Conservation (phyloP, 768 basidiomycete species). For the Sarcodon sp. region DNA sequence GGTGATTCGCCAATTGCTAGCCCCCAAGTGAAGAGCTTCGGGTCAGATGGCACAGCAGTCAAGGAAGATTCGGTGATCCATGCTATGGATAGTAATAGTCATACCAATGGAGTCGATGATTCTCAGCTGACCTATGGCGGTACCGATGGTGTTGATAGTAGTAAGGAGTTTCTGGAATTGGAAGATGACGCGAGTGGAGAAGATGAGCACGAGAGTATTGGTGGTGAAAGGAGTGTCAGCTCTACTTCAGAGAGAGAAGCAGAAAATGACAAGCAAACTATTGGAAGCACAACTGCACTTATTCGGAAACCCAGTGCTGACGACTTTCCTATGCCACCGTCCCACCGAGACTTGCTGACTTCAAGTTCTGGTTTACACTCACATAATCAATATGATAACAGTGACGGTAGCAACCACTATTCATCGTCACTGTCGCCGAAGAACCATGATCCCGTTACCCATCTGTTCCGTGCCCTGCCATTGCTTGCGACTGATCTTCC, state of each 20-base stretch:
- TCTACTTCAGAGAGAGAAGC: conserved; percentile 20
- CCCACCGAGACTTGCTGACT: conserved; percentile 3
- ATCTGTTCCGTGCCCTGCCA: conserved; percentile 58
- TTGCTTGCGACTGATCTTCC: conserved; percentile 62
- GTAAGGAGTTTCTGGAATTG: conserved; percentile 56
- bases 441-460: conserved; percentile 6
- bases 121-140: conserved; percentile 2
- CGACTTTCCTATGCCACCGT: no score
- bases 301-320: no score
- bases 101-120: neutral
- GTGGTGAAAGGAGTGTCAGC: conserved; percentile 13
- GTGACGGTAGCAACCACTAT: conserved; percentile 1
- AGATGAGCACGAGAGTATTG: conserved; percentile 6
- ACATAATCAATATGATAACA: neutral
- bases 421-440: conserved; percentile 2
- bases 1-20: conserved; percentile 48
- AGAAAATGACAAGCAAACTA: conserved; percentile 1
- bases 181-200: conserved; percentile 34
- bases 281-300: conserved; percentile 1
- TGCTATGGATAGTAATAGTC: neutral
- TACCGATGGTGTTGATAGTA: conserved; percentile 16
- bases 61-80: neutral
- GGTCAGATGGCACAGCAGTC: neutral
- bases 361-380: conserved; percentile 6
- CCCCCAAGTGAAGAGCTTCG: conserved; percentile 21